Evolutionary conservation across 2,329 filamentous ascomycete genomes (phyloP), one percentile per base, ranked within the genome.

Genomic region (Ascochyta pisi): DNA sequence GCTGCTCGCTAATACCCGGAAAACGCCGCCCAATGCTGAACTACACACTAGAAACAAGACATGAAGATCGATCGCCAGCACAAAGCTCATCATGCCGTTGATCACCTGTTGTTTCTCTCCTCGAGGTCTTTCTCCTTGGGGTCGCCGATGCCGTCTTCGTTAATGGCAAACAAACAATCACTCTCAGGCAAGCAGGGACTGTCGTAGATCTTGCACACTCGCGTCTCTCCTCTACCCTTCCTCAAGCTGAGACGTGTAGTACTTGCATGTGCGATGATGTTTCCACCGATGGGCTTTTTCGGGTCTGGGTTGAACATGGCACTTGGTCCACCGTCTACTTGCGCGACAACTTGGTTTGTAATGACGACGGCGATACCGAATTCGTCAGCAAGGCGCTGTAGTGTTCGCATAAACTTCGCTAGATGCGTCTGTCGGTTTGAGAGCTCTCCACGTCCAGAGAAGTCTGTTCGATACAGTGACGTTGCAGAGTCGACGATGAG

Each of bases 291-390:
- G 0, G 95, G 95, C 77, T 99, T 99, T 84, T 99, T 99, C 7
- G 95, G 95, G 71, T 99, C 96, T 0, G 96, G 95, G 67, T 99
- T 99, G 82, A 96, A 99, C 95, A 99, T 99, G 59, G 94, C 88
- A 71, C 90, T 94, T 27, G 94, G 93, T 3, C 95, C 95, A 61
- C 95, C 95, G 72, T 99, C 95, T 8, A 99, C 95, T 76, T 99
- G 96, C 9, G 95, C 95, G 37, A 99, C 96, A 27, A 99, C 95
- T 76, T 99, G 95, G 73, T 99, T 99, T 39, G 95, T 98, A 70
- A 99, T 99, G 67, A 99, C 92, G 7, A 99, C 95, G 0, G 95
- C 95, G 66, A 99, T 97, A 55, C 95, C 95, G 73, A 99, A 99
- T 76, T 88, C 86, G 64, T 88, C 86, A 13, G 86, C 86, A 23